Percentiles rank a stretch among this genome's conserved stretches.
Evolutionary conservation across 2,329 filamentous ascomycete species (phyloP).

Genomic region (Microdochium paspali): DNA sequence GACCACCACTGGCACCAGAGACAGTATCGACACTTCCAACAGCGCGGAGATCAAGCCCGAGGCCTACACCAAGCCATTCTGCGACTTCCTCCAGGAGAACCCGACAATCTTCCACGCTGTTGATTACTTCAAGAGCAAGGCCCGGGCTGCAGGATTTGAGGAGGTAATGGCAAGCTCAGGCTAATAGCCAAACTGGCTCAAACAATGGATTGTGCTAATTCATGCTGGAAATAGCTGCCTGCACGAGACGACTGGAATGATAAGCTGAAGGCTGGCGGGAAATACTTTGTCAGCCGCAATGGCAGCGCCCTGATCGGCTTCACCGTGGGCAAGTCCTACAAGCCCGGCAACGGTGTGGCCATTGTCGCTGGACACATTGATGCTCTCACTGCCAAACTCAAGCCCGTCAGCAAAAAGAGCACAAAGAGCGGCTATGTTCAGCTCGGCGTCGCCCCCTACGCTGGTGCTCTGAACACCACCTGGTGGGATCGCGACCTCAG

Average conservation of each 20-base stretch:
- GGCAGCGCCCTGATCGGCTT: slow-evolving; percentile 81
- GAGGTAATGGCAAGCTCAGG: slow-evolving; percentile 35
- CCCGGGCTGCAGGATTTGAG: slow-evolving; percentile 63
- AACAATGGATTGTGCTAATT: too few relatives aligned
- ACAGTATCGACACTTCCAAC: slow-evolving; percentile 11
- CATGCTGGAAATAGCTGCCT: slow-evolving; percentile 44
- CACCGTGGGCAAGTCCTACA: slow-evolving; percentile 68
- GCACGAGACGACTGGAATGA: slow-evolving; percentile 69
- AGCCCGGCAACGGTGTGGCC: slow-evolving; percentile 75
- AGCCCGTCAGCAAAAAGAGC: slow-evolving; percentile 82
- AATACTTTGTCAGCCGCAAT: slow-evolving; percentile 84
- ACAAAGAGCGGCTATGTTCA: slow-evolving; percentile 79
- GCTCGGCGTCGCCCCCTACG: slow-evolving; percentile 87
- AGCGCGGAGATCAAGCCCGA: slow-evolving; percentile 34
- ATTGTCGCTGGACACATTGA: slow-evolving; percentile 92
- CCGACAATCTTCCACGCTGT: slow-evolving; percentile 93
- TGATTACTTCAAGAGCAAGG: slow-evolving; percentile 63
- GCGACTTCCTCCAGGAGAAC: slow-evolving; percentile 78
- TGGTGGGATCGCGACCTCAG: slow-evolving; percentile 97
- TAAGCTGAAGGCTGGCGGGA: slow-evolving; percentile 68
- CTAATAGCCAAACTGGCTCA: neutral
- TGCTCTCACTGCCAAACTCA: slow-evolving; percentile 80
- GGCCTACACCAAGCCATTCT: slow-evolving; percentile 74
- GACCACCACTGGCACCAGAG: slow-evolving; percentile 12
- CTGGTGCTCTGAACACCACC: slow-evolving; percentile 74